These are phyloP conservation scores for Hirsutella minnesotensis DNA, from an alignment of 2,329 filamentous ascomycete species.

Conservation along the genomic window DNA sequence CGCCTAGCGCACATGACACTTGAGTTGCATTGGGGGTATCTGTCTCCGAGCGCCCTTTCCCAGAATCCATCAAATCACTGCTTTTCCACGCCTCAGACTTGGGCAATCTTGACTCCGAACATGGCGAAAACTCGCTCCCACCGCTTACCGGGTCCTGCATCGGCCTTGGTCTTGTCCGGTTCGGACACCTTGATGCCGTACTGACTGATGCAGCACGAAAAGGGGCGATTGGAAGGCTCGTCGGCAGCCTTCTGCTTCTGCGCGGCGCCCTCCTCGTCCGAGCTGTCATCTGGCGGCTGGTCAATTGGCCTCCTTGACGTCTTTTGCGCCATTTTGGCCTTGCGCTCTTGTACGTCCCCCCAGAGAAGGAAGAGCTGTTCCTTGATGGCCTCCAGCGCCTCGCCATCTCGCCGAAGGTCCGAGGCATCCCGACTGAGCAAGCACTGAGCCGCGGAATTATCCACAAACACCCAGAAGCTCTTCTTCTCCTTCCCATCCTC, in stretches of 20 bases:
- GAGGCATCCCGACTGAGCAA: conserved; percentile 35
- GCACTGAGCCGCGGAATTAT: conserved; percentile 39
- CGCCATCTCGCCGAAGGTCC: conserved; percentile 41
- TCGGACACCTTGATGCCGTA: conserved; percentile 46
- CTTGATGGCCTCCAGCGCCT: conserved; percentile 40
- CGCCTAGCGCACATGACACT: too few species aligned
- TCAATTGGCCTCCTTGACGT: conserved; percentile 9
- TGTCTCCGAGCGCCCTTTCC: neutral
- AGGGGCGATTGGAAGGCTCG: conserved; percentile 42
- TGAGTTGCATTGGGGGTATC: too few species aligned
- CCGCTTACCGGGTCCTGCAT: conserved; percentile 31
- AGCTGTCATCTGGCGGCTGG: conserved; percentile 26
- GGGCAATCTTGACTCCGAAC: conserved; percentile 48
- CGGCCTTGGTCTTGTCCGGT: conserved; percentile 26
- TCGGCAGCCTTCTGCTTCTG: conserved; percentile 24
- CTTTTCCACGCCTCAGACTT: neutral
- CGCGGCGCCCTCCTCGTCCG: conserved; percentile 43
- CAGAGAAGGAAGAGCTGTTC: conserved; percentile 69
- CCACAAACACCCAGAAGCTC: conserved; percentile 57
- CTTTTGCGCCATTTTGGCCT: conserved; percentile 23
- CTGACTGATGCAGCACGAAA: conserved; percentile 59
- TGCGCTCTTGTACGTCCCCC: conserved; percentile 73
- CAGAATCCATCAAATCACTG: neutral
- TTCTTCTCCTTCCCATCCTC: conserved; percentile 21
- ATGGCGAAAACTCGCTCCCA: conserved; percentile 55